Evolutionary conservation across 192 early-diverging fungal species (phyloP).

Genomic region (Umbelopsis sp.): DNA sequence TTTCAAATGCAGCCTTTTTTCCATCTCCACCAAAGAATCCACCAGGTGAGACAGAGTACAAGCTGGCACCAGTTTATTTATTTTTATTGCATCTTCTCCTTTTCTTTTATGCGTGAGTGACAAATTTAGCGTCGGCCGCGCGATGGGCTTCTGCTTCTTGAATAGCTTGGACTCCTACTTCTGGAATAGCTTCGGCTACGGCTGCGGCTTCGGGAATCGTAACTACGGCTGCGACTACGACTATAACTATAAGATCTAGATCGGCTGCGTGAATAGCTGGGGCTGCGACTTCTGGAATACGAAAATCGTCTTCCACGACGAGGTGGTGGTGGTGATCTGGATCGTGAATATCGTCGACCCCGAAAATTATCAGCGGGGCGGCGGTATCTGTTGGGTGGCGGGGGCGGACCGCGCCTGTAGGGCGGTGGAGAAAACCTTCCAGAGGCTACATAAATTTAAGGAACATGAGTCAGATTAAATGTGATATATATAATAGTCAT

Average conservation of each 20-base stretch:
- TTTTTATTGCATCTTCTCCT: too few species aligned
- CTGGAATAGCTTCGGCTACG: conserved; percentile 25
- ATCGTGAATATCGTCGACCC: conserved; percentile 28
- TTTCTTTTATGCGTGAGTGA: too few species aligned
- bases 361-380: conserved; percentile 31
- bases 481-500: background rate
- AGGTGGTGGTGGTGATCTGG: conserved; percentile 36
- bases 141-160: conserved; percentile 5
- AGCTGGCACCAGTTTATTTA: too few species aligned
- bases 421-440: conserved; percentile 29
- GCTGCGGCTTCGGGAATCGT: conserved; percentile 34
- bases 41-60: too few species aligned
- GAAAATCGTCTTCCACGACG: conserved; percentile 35
- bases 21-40: too few species aligned
- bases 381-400: conserved; percentile 11
- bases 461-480: background rate
- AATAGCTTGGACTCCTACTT: conserved; percentile 22
- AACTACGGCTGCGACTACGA: conserved; percentile 24
- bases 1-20: too few species aligned
- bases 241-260: conserved; percentile 24
- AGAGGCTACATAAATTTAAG: conserved; percentile 6
- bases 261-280: conserved; percentile 38
- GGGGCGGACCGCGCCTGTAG: conserved; percentile 22
- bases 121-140: background rate
- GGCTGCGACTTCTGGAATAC: conserved; percentile 41